Conservation (phyloP, 257 asterid genomes). For the Eucommia ulmoides region DNA sequence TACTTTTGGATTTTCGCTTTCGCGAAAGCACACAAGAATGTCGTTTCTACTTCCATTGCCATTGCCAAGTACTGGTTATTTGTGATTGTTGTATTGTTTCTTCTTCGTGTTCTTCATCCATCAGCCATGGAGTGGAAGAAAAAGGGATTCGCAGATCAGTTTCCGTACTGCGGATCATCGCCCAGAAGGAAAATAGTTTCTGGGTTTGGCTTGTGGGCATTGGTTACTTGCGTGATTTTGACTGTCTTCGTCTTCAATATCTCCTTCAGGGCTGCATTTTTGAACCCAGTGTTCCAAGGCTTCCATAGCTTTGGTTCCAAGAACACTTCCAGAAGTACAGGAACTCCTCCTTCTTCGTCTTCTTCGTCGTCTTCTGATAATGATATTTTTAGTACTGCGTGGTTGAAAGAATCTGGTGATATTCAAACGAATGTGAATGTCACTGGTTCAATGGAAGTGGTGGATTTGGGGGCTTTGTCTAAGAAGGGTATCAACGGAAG, state of each 20-base stretch:
- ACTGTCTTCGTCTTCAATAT: conserved; percentile 30
- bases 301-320: conserved; percentile 13
- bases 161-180: conserved; percentile 20
- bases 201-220: conserved; percentile 39
- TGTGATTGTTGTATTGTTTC: background rate
- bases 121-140: conserved; percentile 42
- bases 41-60: no score
- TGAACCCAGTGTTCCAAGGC: conserved; percentile 37
- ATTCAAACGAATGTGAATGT: conserved; percentile 6
- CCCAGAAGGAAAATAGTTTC: conserved; percentile 47
- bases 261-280: conserved; percentile 39
- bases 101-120: conserved; percentile 13
- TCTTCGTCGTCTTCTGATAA: no score
- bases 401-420: background rate
- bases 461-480: conserved; percentile 14
- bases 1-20: no score
- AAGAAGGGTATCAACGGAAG: conserved; percentile 15
- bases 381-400: no score
- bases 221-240: conserved; percentile 33
- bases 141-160: conserved; percentile 41
- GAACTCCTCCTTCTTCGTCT: background rate
- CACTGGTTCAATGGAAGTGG: conserved; percentile 11
- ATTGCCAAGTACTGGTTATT: no score
- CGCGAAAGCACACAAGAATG: no score
- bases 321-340: background rate